Base-by-base conservation (phyloP, 768 basidiomycete species). In the Suillus decipiens region DNA sequence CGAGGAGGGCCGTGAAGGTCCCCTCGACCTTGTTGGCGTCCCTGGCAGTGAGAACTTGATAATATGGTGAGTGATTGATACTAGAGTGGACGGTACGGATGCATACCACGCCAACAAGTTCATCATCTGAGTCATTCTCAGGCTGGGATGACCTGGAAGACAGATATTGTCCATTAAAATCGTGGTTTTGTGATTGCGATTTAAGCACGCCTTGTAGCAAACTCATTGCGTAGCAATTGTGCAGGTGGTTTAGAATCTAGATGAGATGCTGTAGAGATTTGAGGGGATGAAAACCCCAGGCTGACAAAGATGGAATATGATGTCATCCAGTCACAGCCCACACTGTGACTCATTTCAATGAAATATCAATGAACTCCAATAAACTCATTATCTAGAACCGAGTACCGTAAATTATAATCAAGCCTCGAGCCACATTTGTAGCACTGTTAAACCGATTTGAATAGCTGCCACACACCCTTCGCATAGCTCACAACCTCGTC, bases 401-500 rank as follows among this genome's bases (percentile, higher is more conserved):
- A 53, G 10, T 11, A 34, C 22, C 24, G 6, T 55, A 14, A 33
- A 50, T 53, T 34, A 56, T 47, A 17, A 51, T 36, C 17, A 31
- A 59, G 34, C 14, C 34, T 36, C 5, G 17, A 0, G 10, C 9
- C 9, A 17, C 2, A 6, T 34, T 17, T 10, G 8, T 34, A 61
- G 45, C 24, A 53, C 55, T 22, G 8, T 73, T 79, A 95, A 60
- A 95, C 87, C 24, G 86, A 80, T 31, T 81, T 84, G 77, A 95
- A 96, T 56, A 96, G 75, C 36, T 81, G 75, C 86, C 90, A 93
- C 8, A 96, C 92, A 5, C 94, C 94, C 73, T 90, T 92, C 0
- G 84, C 87, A 69, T 96, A 96, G 17, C 86, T 86, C 3, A 96
- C 92, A 65, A 96, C 81, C 79, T 96, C 95, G 73, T 89, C 86